Evolutionary conservation across 1,284 basidiomycete genomes (phyloP).

Genomic region (Neolentinus lepideus): DNA sequence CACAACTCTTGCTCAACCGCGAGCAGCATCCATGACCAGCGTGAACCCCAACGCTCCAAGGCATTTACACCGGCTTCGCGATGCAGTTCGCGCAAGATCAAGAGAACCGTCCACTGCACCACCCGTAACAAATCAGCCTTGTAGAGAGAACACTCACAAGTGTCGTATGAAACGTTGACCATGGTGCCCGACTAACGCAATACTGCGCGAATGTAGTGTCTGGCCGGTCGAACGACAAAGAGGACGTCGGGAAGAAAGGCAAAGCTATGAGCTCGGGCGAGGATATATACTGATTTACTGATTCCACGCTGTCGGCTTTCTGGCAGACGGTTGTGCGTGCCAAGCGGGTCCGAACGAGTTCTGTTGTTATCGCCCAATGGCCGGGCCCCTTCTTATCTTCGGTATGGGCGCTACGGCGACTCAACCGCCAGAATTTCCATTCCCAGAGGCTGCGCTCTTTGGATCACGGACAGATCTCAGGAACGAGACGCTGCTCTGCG

Average conservation of each 20-base stretch:
- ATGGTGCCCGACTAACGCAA: constrained; percentile 19
- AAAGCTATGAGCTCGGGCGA: background rate
- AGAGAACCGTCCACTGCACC: background rate
- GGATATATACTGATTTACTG: background rate
- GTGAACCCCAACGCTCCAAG: background rate
- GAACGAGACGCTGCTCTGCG: no score
- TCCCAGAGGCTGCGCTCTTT: background rate
- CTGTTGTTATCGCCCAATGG: constrained; percentile 1
- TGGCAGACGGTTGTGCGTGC: background rate
- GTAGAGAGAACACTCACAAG: constrained; percentile 25
- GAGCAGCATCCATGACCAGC: background rate
- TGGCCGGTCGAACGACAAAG: background rate
- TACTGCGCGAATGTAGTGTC: background rate
- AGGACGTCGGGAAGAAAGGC: background rate
- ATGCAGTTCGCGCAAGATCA: background rate
- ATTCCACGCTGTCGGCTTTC: background rate
- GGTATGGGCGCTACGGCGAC: background rate
- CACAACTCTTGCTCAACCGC: background rate
- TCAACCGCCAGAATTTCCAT: background rate
- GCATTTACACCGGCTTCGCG: background rate
- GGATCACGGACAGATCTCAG: no score
- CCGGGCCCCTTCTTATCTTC: background rate
- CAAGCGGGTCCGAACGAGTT: background rate
- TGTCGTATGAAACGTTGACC: constrained; percentile 49
- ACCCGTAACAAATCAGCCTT: background rate